Conservation (phyloP, 2,329 filamentous ascomycete genomes). For the Emericellopsis cladophorae region DNA sequence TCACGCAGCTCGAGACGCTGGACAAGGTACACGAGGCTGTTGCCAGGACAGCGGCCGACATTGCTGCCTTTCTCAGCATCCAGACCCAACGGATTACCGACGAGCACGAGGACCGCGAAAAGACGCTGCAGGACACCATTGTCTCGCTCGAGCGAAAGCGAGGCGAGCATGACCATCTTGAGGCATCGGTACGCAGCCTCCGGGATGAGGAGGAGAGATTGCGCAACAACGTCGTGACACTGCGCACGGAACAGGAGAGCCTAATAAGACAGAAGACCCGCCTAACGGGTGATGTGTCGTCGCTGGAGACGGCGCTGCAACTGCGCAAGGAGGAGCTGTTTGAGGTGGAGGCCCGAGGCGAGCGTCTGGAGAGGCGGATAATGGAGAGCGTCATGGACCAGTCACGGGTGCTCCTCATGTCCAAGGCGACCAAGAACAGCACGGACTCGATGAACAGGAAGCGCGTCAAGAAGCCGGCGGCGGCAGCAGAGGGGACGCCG, state of each 20-base stretch:
- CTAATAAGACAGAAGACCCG: slow-evolving; percentile 67
- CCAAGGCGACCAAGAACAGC: slow-evolving; percentile 42
- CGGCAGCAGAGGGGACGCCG: slow-evolving; percentile 10
- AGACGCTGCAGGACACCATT: slow-evolving; percentile 66
- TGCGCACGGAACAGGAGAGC: slow-evolving; percentile 61
- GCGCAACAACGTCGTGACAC: slow-evolving; percentile 39
- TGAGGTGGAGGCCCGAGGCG: slow-evolving; percentile 80
- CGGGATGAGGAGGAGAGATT: slow-evolving; percentile 40
- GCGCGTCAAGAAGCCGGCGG: slow-evolving; percentile 29
- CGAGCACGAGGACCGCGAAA: slow-evolving; percentile 67
- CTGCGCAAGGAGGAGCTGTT: slow-evolving; percentile 85
- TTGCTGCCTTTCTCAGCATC: slow-evolving; percentile 66
- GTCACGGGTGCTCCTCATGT: slow-evolving; percentile 77
- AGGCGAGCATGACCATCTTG: slow-evolving; percentile 50
- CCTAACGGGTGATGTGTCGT: slow-evolving; percentile 75
- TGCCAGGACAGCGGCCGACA: slow-evolving; percentile 68
- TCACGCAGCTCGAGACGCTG: slow-evolving; percentile 66
- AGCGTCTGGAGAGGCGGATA: slow-evolving; percentile 81
- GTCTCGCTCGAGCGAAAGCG: slow-evolving; percentile 68
- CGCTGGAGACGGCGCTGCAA: slow-evolving; percentile 78
- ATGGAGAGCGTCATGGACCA: slow-evolving; percentile 94
- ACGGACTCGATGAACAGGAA: slow-evolving; percentile 47
- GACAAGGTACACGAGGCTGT: slow-evolving; percentile 86
- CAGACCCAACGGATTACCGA: slow-evolving; percentile 66
- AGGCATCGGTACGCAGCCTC: slow-evolving; percentile 38